These are phyloP conservation scores for Mycena vulgaris DNA, from an alignment of 768 basidiomycete genomes.

Conservation along the genomic window DNA sequence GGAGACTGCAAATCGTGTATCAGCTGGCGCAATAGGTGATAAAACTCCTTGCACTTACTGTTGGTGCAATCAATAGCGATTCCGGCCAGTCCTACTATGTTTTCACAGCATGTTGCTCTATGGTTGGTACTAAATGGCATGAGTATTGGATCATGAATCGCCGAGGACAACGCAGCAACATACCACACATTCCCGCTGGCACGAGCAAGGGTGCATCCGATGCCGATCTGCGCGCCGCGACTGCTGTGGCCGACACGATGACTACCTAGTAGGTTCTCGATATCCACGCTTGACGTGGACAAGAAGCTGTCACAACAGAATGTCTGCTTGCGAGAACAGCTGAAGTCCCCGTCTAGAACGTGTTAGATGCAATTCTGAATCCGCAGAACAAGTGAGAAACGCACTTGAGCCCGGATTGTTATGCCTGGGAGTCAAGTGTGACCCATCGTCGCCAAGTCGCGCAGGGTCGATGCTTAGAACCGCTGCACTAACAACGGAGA, in stretches of 20 bases:
- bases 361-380: neutral
- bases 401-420: neutral
- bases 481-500: neutral
- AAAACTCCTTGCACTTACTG: neutral
- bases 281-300: neutral
- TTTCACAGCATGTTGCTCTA: constrained; percentile 2
- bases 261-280: neutral
- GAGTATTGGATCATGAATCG: neutral
- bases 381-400: neutral
- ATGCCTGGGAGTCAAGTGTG: neutral
- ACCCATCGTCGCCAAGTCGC: neutral
- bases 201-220: neutral
- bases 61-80: constrained; percentile 9
- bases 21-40: neutral
- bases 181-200: neutral
- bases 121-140: neutral
- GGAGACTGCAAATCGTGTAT: neutral
- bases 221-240: constrained; percentile 1
- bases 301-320: neutral
- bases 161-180: neutral
- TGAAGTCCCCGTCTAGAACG: neutral
- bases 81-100: neutral
- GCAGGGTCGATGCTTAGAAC: neutral
- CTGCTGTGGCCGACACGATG: neutral
- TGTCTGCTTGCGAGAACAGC: neutral